Conservation (phyloP, 1,139 yeast genomes). For the Insectozyma bohioensis region DNA sequence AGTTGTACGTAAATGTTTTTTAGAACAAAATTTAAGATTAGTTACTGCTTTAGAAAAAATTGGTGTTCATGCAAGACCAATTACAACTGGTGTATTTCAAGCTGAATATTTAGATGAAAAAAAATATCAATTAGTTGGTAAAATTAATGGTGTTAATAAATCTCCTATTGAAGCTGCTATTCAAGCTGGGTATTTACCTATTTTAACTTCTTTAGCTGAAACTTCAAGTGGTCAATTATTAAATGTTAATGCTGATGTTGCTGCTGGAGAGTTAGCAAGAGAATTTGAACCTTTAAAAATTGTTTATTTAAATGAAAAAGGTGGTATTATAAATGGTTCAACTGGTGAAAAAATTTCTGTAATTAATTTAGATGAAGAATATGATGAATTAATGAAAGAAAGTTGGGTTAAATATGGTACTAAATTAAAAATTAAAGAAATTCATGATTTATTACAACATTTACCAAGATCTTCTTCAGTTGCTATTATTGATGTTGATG, state of each 20-base stretch:
- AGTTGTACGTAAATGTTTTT: constrained; percentile 91
- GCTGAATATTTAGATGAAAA: constrained; percentile 91
- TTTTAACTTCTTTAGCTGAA: constrained; percentile 93
- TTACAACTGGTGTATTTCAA: constrained; percentile 94
- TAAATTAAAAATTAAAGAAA: constrained; percentile 92
- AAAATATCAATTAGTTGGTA: constrained; percentile 91
- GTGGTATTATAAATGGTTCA: constrained; percentile 91
- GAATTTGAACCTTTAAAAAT: constrained; percentile 96
- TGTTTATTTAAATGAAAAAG: constrained; percentile 94
- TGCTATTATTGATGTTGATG: constrained; percentile 93
- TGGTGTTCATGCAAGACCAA: constrained; percentile 98
- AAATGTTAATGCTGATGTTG: constrained; percentile 97
- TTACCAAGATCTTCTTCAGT: constrained; percentile 97
- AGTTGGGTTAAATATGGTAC: constrained; percentile 99
- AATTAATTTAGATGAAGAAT: constrained; percentile 94
- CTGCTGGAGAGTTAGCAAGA: constrained; percentile 97
- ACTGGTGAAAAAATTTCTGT: constrained; percentile 88
- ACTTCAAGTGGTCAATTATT: constrained; percentile 94
- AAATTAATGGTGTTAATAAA: constrained; percentile 81
- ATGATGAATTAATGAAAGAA: constrained; percentile 84
- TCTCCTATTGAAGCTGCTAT: constrained; percentile 93
- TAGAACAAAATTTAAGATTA: constrained; percentile 89
- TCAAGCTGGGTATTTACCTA: constrained; percentile 94
- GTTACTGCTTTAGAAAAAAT: constrained; percentile 94
- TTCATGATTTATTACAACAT: constrained; percentile 88